phyloP scores from a whole-genome alignment of 371 early-diverging fungal species.

The Ordospora colligata region DNA sequence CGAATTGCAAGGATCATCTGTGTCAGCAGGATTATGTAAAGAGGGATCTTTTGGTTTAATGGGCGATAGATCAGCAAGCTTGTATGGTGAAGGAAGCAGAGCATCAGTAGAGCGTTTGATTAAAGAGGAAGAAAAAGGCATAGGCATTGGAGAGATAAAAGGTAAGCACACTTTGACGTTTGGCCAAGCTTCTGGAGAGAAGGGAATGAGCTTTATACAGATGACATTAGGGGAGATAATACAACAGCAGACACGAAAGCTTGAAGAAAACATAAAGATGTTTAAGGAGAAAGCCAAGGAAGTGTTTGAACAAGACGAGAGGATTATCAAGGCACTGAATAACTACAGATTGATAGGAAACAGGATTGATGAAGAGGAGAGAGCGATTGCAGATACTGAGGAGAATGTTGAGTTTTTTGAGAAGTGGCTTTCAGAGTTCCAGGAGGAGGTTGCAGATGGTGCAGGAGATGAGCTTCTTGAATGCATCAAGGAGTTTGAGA shows the following conservation, averaged over 20 bases:
- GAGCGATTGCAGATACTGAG: slow-evolving; percentile 38
- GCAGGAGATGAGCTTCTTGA: slow-evolving; percentile 10
- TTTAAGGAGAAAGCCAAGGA: slow-evolving; percentile 47
- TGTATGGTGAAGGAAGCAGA: too few relatives aligned
- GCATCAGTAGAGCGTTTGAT: too few relatives aligned
- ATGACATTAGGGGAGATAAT: slow-evolving; percentile 49
- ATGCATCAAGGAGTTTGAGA: slow-evolving; percentile 46
- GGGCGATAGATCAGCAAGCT: too few relatives aligned
- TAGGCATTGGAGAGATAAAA: too few relatives aligned
- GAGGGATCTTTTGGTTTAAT: too few relatives aligned
- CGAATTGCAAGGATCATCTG: too few relatives aligned
- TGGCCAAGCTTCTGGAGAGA: background rate
- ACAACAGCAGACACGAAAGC: slow-evolving; percentile 34
- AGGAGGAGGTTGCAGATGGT: background rate
- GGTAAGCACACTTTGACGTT: too few relatives aligned
- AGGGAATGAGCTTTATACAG: slow-evolving; percentile 18
- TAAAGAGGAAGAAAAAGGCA: too few relatives aligned
- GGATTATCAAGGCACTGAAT: slow-evolving; percentile 45
- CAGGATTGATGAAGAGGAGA: slow-evolving; percentile 37
- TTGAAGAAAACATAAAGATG: slow-evolving; percentile 49
- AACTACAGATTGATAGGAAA: slow-evolving; percentile 36
- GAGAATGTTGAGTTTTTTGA: slow-evolving; percentile 50
- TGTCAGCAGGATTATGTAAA: too few relatives aligned
- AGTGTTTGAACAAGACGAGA: slow-evolving; percentile 47
- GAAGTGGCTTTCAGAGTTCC: slow-evolving; percentile 6